Evolutionary conservation across 1,284 basidiomycete genomes (phyloP).

Genomic region (Marasmius oreades): DNA sequence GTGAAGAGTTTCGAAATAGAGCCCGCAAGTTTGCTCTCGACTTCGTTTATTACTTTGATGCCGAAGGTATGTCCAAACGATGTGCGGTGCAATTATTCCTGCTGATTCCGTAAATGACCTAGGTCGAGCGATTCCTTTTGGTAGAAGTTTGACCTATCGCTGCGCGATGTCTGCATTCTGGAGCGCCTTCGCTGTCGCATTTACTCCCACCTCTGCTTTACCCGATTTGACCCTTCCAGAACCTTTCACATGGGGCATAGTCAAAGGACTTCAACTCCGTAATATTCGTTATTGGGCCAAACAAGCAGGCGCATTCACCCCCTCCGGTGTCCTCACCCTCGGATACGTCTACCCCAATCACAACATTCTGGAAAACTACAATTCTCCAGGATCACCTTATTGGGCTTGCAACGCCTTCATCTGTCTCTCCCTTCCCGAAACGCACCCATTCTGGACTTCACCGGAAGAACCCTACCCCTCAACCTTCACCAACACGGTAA

Average conservation of each 20-base stretch:
- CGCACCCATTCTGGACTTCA: conserved; percentile 70
- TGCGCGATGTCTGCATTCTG: conserved; percentile 80
- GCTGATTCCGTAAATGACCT: background rate
- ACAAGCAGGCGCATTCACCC: conserved; percentile 55
- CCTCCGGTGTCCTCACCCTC: conserved; percentile 71
- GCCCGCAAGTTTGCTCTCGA: conserved; percentile 64
- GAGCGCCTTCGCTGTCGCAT: conserved; percentile 71
- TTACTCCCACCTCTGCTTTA: conserved; percentile 71
- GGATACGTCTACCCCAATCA: conserved; percentile 73
- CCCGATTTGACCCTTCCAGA: conserved; percentile 66
- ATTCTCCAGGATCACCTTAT: conserved; percentile 78
- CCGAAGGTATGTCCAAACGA: conserved; percentile 40
- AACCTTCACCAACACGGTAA: conserved; percentile 39
- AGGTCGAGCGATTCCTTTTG: conserved; percentile 77
- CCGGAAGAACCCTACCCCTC: conserved; percentile 61
- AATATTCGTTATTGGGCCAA: conserved; percentile 71
- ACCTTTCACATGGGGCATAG: conserved; percentile 69
- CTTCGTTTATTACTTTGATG: conserved; percentile 74
- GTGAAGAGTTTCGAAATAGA: conserved; percentile 60
- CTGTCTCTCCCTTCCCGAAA: conserved; percentile 56
- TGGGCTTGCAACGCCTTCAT: conserved; percentile 82
- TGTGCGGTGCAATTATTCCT: background rate
- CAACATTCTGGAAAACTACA: conserved; percentile 78
- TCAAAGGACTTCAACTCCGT: conserved; percentile 71
- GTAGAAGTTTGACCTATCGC: conserved; percentile 73